Conservation (phyloP, 73 alveolate genomes). For the Paramecium biaurelia region DNA sequence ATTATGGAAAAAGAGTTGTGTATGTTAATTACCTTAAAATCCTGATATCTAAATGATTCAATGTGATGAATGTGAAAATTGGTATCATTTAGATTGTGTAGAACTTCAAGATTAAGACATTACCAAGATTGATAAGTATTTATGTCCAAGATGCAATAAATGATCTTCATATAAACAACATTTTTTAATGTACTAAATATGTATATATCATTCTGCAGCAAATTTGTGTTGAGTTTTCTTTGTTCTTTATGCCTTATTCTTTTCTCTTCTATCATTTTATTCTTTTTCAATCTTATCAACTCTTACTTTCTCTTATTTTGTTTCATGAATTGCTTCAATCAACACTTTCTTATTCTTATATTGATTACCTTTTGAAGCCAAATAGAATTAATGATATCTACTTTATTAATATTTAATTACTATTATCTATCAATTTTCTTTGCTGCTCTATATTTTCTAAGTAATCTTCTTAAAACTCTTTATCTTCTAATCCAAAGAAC, state of each 20-base stretch:
- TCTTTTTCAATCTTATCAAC: constrained; percentile 49
- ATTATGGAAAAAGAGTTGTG: constrained; percentile 87
- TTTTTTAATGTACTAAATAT: constrained; percentile 10
- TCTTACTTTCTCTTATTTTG: constrained; percentile 69
- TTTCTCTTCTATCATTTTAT: constrained; percentile 62
- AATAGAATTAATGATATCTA: constrained; percentile 93
- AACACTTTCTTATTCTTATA: constrained; percentile 95
- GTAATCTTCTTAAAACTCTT: constrained; percentile 97
- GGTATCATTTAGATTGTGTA: constrained; percentile 91
- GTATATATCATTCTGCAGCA: constrained; percentile 18
- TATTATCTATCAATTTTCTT: constrained; percentile 94
- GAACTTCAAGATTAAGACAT: constrained; percentile 77
- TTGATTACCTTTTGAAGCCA: constrained; percentile 95
- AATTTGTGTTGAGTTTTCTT: constrained; percentile 34
- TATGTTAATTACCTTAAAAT: constrained; percentile 84
- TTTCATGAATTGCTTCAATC: constrained; percentile 95
- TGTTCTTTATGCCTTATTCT: constrained; percentile 56
- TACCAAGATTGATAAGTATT: constrained; percentile 53
- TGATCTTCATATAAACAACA: neutral
- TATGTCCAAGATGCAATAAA: neutral
- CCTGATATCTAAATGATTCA: constrained; percentile 88
- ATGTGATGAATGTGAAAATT: constrained; percentile 88
- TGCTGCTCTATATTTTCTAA: constrained; percentile 93
- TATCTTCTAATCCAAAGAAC: constrained; percentile 97
- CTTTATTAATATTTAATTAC: constrained; percentile 16